These are phyloP conservation scores for Xylaria polymorpha DNA, from an alignment of 2,329 filamentous ascomycete species.

Conservation along the genomic window DNA sequence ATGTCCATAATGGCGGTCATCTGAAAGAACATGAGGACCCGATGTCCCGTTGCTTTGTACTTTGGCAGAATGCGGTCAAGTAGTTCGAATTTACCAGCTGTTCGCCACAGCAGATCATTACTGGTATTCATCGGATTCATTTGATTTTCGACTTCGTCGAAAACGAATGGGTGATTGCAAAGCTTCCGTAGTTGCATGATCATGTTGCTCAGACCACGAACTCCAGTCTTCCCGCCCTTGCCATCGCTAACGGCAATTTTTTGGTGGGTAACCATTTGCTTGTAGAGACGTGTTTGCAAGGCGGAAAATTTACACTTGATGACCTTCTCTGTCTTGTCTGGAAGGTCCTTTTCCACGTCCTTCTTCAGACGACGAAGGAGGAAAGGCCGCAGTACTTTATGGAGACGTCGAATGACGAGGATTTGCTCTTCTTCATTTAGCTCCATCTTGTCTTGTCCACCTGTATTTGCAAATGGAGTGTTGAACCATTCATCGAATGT, in stretches of 20 bases:
- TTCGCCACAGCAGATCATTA: constrained; percentile 95
- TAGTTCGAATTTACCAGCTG: constrained; percentile 95
- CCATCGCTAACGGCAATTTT: constrained; percentile 93
- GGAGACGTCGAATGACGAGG: constrained; percentile 95
- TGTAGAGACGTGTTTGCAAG: constrained; percentile 92
- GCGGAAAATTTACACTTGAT: constrained; percentile 99
- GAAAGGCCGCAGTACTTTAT: constrained; percentile 98
- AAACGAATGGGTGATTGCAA: constrained; percentile 99
- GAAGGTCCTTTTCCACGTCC: constrained; percentile 98
- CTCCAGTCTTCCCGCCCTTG: constrained; percentile 92
- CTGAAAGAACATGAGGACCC: constrained; percentile 99
- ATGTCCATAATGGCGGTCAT: constrained; percentile 99
- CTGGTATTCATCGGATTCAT: constrained; percentile 92
- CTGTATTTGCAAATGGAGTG: constrained; percentile 97
- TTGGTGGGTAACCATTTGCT: constrained; percentile 96
- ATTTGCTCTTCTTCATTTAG: constrained; percentile 99
- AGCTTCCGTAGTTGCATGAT: constrained; percentile 99
- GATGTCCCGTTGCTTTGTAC: constrained; percentile 89
- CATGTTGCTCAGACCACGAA: constrained; percentile 98
- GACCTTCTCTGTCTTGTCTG: constrained; percentile 98
- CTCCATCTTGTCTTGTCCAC: constrained; percentile 98
- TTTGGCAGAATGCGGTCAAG: constrained; percentile 93
- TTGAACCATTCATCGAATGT: constrained; percentile 99
- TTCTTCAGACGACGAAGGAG: constrained; percentile 98
- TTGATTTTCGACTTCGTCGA: constrained; percentile 96